phyloP scores from a whole-genome alignment of 1,139 yeast genomes.

The Yamadazyma oceani region DNA sequence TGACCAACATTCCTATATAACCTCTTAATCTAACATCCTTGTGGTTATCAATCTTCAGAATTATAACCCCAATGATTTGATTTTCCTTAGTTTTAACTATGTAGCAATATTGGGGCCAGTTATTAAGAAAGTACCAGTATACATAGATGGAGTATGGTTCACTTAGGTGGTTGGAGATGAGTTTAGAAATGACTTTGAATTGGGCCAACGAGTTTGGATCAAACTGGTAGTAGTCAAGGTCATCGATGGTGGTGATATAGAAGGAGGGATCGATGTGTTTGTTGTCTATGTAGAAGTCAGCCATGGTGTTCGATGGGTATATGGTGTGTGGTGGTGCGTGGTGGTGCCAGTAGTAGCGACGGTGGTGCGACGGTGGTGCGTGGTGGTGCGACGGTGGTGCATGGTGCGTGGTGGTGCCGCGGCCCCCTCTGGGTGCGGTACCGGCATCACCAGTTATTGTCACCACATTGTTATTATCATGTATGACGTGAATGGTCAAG shows the following conservation, averaged over 20 bases:
- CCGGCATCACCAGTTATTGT: too few relatives aligned
- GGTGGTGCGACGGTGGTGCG: too few relatives aligned
- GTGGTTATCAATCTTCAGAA: slow-evolving; percentile 82
- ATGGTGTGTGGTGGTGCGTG: not conserved
- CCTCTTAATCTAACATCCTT: slow-evolving; percentile 73
- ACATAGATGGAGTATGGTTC: slow-evolving; percentile 52
- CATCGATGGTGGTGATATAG: slow-evolving; percentile 14
- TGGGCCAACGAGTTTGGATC: slow-evolving; percentile 26
- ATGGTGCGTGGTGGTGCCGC: too few relatives aligned
- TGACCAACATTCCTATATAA: slow-evolving; percentile 95
- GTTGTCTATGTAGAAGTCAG: not conserved
- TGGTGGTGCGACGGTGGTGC: too few relatives aligned
- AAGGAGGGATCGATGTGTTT: slow-evolving; percentile 3
- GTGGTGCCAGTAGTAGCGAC: too few relatives aligned
- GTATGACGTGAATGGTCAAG: too few relatives aligned
- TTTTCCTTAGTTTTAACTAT: slow-evolving; percentile 27
- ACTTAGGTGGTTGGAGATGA: slow-evolving; percentile 38
- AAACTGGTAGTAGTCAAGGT: slow-evolving; percentile 23
- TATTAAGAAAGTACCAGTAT: slow-evolving; percentile 48
- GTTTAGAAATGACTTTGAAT: slow-evolving; percentile 29
- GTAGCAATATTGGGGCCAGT: slow-evolving; percentile 49
- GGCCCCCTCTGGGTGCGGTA: too few relatives aligned
- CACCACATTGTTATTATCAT: too few relatives aligned
- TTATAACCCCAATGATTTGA: slow-evolving; percentile 70
- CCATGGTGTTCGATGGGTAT: not conserved